A percentile compares a stretch with the other conserved stretches of the same genome.
These are phyloP conservation scores for Choiromyces venosus DNA, from an alignment of 495 filamentous ascomycete species.

Conservation along the genomic window DNA sequence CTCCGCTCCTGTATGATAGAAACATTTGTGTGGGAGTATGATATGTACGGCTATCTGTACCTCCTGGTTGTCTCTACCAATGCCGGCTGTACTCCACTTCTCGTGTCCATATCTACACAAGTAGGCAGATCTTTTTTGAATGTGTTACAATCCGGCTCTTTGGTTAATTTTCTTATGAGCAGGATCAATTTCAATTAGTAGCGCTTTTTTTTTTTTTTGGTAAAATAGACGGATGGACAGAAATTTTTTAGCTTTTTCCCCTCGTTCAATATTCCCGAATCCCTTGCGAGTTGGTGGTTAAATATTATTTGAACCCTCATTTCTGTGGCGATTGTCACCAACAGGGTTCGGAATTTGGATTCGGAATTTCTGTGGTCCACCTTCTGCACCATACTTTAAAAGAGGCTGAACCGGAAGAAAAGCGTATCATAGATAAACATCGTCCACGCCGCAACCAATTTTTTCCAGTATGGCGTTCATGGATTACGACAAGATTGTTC, in stretches of 20 bases:
- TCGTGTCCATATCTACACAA: neutral
- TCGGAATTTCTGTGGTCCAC: neutral
- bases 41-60: neutral
- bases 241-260: neutral
- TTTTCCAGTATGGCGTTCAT: slow-evolving; percentile 29
- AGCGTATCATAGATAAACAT: neutral
- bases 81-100: neutral
- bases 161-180: neutral
- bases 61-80: neutral
- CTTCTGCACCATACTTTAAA: neutral
- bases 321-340: neutral
- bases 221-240: neutral
- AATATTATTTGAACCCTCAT: neutral
- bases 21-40: neutral
- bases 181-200: neutral
- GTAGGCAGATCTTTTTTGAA: neutral
- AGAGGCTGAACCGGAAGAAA: neutral
- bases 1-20: neutral
- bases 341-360: neutral
- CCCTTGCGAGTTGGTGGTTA: neutral
- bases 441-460: neutral
- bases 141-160: neutral
- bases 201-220: too few relatives aligned
- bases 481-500: slow-evolving; percentile 40
- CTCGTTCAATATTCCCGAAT: too few relatives aligned